Percentiles rank a stretch among this genome's conserved stretches.
phyloP scores from a whole-genome alignment of 192 early-diverging fungal genomes.

The Jimgerdemannia flammicorona region DNA sequence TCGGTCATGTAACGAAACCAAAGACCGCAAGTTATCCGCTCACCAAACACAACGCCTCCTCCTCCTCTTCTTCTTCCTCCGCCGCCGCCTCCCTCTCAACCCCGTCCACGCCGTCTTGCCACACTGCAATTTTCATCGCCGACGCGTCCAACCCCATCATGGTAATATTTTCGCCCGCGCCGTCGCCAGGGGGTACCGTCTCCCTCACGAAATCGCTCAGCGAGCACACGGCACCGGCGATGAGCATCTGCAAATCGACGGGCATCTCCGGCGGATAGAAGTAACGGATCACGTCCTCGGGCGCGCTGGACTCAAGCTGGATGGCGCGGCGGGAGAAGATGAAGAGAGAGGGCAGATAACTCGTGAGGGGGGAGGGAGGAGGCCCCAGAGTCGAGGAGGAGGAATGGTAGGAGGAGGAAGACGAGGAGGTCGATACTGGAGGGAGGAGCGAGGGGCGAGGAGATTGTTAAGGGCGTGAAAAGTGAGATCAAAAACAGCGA shows the following conservation, averaged over 20 bases:
- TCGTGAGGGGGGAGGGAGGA: background rate
- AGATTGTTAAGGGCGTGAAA: no score
- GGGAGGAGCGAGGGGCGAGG: background rate
- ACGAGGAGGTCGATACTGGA: background rate
- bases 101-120: background rate
- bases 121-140: background rate
- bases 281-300: conserved; percentile 13
- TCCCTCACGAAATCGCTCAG: background rate
- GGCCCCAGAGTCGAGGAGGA: background rate
- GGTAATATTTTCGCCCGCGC: background rate
- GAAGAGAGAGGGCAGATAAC: conserved; percentile 4
- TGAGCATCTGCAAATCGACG: conserved; percentile 9
- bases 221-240: conserved; percentile 9
- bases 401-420: background rate
- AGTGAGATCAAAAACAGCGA: no score
- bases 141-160: background rate
- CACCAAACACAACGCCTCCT: background rate
- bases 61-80: background rate
- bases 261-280: conserved; percentile 11
- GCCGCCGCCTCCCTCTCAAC: background rate
- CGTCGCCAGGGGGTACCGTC: background rate
- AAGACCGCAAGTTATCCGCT: background rate
- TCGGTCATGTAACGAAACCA: no score
- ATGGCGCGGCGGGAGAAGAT: conserved; percentile 13
- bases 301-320: background rate